phyloP scores from a whole-genome alignment of 2,329 filamentous ascomycete genomes.

The Berkeleyomyces basicola region DNA sequence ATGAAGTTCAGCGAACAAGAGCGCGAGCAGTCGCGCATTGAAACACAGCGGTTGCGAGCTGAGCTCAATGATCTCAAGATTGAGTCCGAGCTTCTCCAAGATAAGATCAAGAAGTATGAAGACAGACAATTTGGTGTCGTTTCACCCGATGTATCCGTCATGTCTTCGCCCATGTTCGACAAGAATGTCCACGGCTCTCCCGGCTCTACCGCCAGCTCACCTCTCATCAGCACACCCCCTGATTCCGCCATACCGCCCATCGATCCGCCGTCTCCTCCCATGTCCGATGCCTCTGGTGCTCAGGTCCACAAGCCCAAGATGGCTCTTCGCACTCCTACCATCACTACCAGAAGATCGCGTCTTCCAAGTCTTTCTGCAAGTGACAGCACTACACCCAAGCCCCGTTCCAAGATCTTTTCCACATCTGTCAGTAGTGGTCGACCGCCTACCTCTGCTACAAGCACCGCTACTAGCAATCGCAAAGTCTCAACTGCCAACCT shows the following conservation, averaged over 20 bases:
- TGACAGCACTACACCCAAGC: slow-evolving; percentile 38
- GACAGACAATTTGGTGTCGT: slow-evolving; percentile 40
- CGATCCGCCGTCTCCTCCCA: slow-evolving; percentile 83
- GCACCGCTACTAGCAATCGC: slow-evolving; percentile 16
- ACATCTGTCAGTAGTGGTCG: slow-evolving; percentile 20
- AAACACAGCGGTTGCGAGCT: slow-evolving; percentile 74
- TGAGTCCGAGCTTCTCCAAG: slow-evolving; percentile 82
- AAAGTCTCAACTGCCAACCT: slow-evolving; percentile 9
- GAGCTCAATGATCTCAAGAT: slow-evolving; percentile 88
- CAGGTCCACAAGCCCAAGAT: slow-evolving; percentile 23
- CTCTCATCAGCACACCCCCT: slow-evolving; percentile 76
- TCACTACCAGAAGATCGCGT: slow-evolving; percentile 22
- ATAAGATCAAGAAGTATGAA: slow-evolving; percentile 69
- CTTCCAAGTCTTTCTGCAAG: slow-evolving; percentile 34
- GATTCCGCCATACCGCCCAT: slow-evolving; percentile 46
- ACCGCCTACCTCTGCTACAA: slow-evolving; percentile 15
- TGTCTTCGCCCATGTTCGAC: slow-evolving; percentile 58
- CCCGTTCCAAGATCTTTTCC: slow-evolving; percentile 30
- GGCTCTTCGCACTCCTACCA: slow-evolving; percentile 23
- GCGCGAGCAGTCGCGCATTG: slow-evolving; percentile 73
- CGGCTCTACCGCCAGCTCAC: slow-evolving; percentile 76
- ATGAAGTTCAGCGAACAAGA: slow-evolving; percentile 84
- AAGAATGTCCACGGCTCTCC: slow-evolving; percentile 49
- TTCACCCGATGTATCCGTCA: slow-evolving; percentile 44
- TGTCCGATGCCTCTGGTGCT: slow-evolving; percentile 66